Evolutionary conservation across 2,329 filamentous ascomycete genomes (phyloP), one percentile per base, ranked within the genome.

Genomic region (Pseudogymnoascus sp.): DNA sequence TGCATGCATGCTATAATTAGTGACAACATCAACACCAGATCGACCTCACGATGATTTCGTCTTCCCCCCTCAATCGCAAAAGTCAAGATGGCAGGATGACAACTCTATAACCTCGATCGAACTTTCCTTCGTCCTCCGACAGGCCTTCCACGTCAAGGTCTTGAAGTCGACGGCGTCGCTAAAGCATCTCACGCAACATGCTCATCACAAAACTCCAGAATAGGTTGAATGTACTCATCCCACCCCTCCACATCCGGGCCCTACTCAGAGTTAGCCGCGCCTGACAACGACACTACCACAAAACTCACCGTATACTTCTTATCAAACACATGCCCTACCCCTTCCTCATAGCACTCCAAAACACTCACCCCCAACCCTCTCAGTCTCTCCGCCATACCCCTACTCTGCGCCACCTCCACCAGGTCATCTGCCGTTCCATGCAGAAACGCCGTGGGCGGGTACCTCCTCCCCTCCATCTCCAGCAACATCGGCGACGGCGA

Each of bases 251-350:
- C 35, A 6, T 37, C 35, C 2, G 35, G 35, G 12, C 35, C 35
- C 35, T 37, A 14, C 12, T 37, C 46, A 61, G 61, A 22, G 59
- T 67, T 37, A 66, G 63, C 40, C 12, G 56, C 4, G 16, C 35
- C 6, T 19, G n/a, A 28, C 24, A 35, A 26, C 3, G 41, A 8
- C 61, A 26, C 46, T 10, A 59, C 26, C 38, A 41, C 3, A 37
- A 61, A n/a, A 37, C 16, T 46, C 38, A 31, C 43, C 65, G 50
- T 65, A 62, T 28, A 50, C 38, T n/a, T 4, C 16, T 11, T 24
- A 8, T 8, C 50, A 26, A 6, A 59, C 10, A 37, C n/a, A 33
- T 24, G 53, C 24, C 35, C 35, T 11, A 3, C 12, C 10, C 35
- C 35, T 37, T 37, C 35, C 35, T 37, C 35, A 37, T 37, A 37